Evolutionary conservation across 169 alveolate species (phyloP), one percentile per base, ranked within the genome.

Genomic region (Cryptosporidium ubiquitum): DNA sequence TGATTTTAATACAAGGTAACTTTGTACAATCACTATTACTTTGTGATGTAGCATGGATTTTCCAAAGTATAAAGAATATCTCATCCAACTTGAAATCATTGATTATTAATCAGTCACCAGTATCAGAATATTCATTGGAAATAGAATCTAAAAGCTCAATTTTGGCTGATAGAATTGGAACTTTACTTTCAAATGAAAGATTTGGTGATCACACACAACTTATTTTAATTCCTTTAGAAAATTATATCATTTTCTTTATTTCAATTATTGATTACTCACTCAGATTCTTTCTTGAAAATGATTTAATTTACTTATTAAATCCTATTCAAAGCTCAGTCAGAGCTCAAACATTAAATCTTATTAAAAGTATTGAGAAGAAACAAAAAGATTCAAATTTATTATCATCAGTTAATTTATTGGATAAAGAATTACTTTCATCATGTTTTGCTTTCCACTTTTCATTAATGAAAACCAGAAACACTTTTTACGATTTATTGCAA

Each of bases 291-390:
- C 69, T 79, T 33, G 79, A 79, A 44, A 61, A 79, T 64, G 73
- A 40, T 23, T 20, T 79, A 40, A 58, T 61, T 58, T 55, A 42
- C 69, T 47, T 58, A 23, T 29, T 79, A 64, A 79, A 79, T 64
- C 89, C 89, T 18, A 42, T 79, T 29, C 89, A 79, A 39, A 60
- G 35, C 44, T 23, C 66, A 42, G 69, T 79, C 16, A 58, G 89
- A 64, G 9, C 89, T 16, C 61, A 61, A n/a, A 79, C 73, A 37
- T 39, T 64, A 16, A 64, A 79, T 26, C 51, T 79, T 35, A 52
- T 79, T 23, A 79, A 64, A 49, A 79, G 55, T 47, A 20, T 79
- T 26, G 66, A n/a, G 2, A 35, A 37, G 12, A 79, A 64, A 49
- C 40, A 42, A 40, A 79, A 79, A 3, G 20, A 31, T 23, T 20